Percentiles rank a stretch among this genome's conserved stretches.
Evolutionary conservation across 371 early-diverging fungal species (phyloP).

Genomic region (Mucor saturninus): DNA sequence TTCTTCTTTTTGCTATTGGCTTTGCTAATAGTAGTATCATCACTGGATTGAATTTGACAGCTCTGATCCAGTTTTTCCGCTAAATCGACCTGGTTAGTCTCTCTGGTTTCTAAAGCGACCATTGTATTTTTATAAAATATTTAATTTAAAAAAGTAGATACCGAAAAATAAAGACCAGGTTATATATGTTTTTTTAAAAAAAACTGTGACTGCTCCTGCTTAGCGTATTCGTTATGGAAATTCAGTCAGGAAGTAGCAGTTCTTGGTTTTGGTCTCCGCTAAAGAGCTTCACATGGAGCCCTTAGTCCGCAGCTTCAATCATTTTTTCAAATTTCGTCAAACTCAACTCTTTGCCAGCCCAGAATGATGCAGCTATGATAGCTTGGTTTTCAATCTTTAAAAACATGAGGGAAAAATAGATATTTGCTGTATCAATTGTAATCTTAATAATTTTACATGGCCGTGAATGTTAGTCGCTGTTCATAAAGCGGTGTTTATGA

Average conservation of each 20-base stretch:
- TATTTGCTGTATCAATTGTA: no score
- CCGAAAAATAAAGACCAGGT: background rate
- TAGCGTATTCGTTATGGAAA: background rate
- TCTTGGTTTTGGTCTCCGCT: background rate
- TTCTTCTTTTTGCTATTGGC: slow-evolving; percentile 10
- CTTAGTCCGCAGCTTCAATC: no score
- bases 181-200: background rate
- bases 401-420: no score
- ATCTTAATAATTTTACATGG: no score
- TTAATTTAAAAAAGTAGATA: background rate
- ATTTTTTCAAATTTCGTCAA: no score
- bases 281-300: background rate
- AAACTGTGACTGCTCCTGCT: background rate
- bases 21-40: background rate
- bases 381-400: no score
- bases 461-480: no score
- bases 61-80: slow-evolving; percentile 9
- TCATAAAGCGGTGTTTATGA: no score
- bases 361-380: no score
- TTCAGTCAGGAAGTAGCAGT: slow-evolving; percentile 1
- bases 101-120: slow-evolving; percentile 1
- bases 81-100: slow-evolving; percentile 1
- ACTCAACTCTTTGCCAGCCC: no score
- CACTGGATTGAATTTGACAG: background rate
- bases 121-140: background rate